phyloP scores from a whole-genome alignment of 345 rosid species.

The Populus pruinosa region DNA sequence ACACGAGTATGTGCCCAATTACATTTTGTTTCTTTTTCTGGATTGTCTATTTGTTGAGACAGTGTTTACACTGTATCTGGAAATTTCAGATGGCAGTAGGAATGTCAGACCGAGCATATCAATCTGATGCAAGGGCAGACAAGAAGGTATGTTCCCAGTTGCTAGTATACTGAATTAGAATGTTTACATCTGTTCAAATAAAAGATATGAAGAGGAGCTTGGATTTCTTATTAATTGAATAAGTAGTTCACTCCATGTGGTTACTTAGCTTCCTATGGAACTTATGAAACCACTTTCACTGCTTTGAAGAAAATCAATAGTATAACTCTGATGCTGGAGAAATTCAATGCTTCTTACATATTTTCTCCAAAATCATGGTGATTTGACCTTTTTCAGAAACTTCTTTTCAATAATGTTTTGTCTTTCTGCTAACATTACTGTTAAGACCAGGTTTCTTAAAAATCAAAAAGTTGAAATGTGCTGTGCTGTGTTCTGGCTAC shows the following conservation, averaged over 20 bases:
- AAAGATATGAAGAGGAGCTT: neutral
- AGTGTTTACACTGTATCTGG: conserved; percentile 2
- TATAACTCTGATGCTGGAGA: too few species aligned
- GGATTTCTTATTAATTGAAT: neutral
- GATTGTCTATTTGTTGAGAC: conserved; percentile 4
- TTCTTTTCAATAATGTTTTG: neutral
- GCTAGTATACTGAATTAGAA: neutral
- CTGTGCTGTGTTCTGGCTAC: neutral
- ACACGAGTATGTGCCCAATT: conserved; percentile 58
- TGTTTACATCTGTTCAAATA: neutral
- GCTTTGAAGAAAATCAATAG: neutral
- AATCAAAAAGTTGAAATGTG: neutral
- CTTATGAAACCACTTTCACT: neutral
- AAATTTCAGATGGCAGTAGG: conserved; percentile 86
- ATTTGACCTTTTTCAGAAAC: neutral
- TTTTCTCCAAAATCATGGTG: neutral
- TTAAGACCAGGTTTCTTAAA: neutral
- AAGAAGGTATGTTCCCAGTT: conserved; percentile 49
- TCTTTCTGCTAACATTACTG: neutral
- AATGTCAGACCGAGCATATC: conserved; percentile 72
- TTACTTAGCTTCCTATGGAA: neutral
- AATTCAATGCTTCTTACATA: neutral
- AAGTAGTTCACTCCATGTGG: neutral
- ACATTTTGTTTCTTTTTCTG: neutral
- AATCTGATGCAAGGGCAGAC: conserved; percentile 62